Conservation (phyloP, 139 green algal genomes). For the Diplosphaera chodatii region DNA sequence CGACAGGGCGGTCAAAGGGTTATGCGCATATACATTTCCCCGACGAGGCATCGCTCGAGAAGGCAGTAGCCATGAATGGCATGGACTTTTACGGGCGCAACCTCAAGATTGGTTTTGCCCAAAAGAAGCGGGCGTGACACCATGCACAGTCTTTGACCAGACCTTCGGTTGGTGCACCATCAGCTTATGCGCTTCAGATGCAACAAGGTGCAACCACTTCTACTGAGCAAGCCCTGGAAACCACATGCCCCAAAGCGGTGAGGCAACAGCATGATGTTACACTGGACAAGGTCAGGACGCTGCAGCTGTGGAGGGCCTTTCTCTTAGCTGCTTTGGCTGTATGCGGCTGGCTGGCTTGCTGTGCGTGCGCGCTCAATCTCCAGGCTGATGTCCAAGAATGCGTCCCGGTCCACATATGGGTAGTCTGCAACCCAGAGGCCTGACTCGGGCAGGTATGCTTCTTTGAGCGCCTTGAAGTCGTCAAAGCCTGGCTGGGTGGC, state of each 20-base stretch:
- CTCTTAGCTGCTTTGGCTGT: no score
- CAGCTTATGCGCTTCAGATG: no score
- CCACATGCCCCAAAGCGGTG: no score
- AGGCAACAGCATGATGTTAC: no score
- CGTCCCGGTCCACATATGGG: constrained; percentile 57
- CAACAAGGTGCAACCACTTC: no score
- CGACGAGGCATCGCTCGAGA: constrained; percentile 43
- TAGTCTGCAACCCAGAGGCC: constrained; percentile 78
- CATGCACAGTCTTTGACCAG: no score
- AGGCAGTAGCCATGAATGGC: constrained; percentile 55
- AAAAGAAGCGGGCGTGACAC: constrained; percentile 38
- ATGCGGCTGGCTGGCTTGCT: no score
- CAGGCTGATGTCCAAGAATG: constrained; percentile 62
- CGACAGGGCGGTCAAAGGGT: constrained; percentile 64
- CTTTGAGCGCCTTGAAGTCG: constrained; percentile 75
- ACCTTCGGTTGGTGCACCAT: no score
- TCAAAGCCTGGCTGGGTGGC: constrained; percentile 42
- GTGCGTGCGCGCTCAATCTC: constrained; percentile 49
- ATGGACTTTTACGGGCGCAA: constrained; percentile 45
- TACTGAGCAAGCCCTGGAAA: no score
- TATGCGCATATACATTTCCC: constrained; percentile 86
- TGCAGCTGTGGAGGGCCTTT: no score
- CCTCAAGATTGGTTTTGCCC: constrained; percentile 68
- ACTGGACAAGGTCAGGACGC: no score
- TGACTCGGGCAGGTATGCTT: constrained; percentile 71